phyloP scores from a whole-genome alignment of 345 rosid species.

The Camelina laxa region DNA sequence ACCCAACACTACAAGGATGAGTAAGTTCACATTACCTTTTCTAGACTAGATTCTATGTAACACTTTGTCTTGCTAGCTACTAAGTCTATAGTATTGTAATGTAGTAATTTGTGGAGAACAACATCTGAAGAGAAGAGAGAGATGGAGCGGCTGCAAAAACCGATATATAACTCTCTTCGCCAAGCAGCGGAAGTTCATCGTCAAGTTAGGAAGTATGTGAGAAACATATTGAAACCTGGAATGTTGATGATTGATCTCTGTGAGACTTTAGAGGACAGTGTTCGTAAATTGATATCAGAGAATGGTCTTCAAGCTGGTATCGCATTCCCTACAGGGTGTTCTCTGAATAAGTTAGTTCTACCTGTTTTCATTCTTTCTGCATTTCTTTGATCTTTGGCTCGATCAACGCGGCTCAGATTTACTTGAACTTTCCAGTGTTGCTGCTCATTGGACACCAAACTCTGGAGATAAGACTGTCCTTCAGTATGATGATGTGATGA shows the following conservation, averaged over 20 bases:
- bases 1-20: slow-evolving; percentile 87
- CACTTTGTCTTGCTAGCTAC: background rate
- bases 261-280: slow-evolving; percentile 82
- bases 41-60: background rate
- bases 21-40: slow-evolving; percentile 50
- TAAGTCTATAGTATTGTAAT: background rate
- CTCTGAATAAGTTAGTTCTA: slow-evolving; percentile 65
- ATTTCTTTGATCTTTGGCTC: background rate
- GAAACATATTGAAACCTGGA: slow-evolving; percentile 75
- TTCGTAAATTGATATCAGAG: slow-evolving; percentile 83
- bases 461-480: slow-evolving; percentile 91
- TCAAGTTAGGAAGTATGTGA: slow-evolving; percentile 79
- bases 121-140: slow-evolving; percentile 94
- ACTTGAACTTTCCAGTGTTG: slow-evolving; percentile 56
- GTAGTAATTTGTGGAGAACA: slow-evolving; percentile 82
- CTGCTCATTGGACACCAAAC: slow-evolving; percentile 98
- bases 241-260: slow-evolving; percentile 84
- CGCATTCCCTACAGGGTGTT: slow-evolving; percentile 94
- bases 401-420: slow-evolving; percentile 7
- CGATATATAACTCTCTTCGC: slow-evolving; percentile 76
- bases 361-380: background rate
- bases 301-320: slow-evolving; percentile 94
- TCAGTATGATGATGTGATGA: slow-evolving; percentile 92
- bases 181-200: slow-evolving; percentile 97
- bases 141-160: slow-evolving; percentile 75